Base-by-base conservation (phyloP, 2,329 filamentous ascomycete genomes). In the Neodidymelliopsis sp. region DNA sequence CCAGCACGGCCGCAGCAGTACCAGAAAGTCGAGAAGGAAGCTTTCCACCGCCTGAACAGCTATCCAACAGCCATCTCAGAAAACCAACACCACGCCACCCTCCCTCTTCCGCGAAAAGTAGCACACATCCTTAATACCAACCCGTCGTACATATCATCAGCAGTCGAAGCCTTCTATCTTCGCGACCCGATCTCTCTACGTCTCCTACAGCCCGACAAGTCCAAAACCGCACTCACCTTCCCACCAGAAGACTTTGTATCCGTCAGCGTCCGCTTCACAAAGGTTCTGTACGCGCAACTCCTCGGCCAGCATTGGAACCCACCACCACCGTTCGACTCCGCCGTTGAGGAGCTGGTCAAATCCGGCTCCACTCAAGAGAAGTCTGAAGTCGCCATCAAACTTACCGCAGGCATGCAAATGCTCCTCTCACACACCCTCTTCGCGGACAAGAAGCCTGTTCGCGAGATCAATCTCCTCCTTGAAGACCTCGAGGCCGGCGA, bases 351-450 rank as follows among this genome's bases (percentile, higher is more conserved):
- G 4, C 56, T 71, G 3, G 19, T 55, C 5, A 46, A 62, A 22
- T 44, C 77, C 72, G 31, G 65, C 56, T 15, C 61, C 68, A 42
- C 73, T 62, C 29, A 63, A 41, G 46, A 74, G 67, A 60, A 78
- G 37, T 74, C 78, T 2, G 88, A 93, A 46, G 77, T 89, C 29
- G 92, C 92, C 9, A 93, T 97, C 87, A 97, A 97, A 69, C 74
- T 97, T 8, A 83, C 90, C 0, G 91, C 88, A 60, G 94, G 93
- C 0, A 91, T 96, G 63, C 93, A 99, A 73, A 94, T 97, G 81
- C 79, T 97, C 37, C 75, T 91, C 0, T 77, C 78, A 8, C 84
- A 89, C 58, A 81, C 85, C 1, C 81, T 87, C 28, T 86, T 87
- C 51, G 84, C 82, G 56, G 85, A 90, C 57, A 89, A 82, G 57